phyloP scores from a whole-genome alignment of 176 grass and related monocot genomes.

The Zoysia japonica region DNA sequence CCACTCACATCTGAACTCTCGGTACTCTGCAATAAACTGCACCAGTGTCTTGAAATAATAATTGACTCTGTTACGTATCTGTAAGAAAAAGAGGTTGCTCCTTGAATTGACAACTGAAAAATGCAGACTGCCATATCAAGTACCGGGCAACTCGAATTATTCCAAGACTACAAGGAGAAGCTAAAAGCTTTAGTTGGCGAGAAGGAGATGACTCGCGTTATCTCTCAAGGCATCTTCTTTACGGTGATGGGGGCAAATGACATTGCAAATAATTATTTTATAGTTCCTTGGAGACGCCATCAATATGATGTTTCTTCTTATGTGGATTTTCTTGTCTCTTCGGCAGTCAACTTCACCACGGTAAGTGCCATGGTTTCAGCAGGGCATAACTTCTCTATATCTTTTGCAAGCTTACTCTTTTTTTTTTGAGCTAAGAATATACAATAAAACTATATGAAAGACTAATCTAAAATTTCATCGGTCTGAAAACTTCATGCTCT shows the following conservation, averaged over 20 bases:
- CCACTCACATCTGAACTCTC: slow-evolving; percentile 38
- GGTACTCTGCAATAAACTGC: slow-evolving; percentile 14
- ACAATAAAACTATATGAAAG: neutral
- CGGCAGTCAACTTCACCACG: slow-evolving; percentile 44
- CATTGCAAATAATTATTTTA: slow-evolving; percentile 58
- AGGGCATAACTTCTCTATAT: neutral
- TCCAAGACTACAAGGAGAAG: slow-evolving; percentile 57
- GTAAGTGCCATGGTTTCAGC: slow-evolving; percentile 13
- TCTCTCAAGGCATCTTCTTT: slow-evolving; percentile 44
- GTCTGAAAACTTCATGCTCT: neutral
- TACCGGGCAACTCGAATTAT: slow-evolving; percentile 48
- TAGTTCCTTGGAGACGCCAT: slow-evolving; percentile 19
- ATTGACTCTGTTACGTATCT: neutral
- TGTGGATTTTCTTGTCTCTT: slow-evolving; percentile 41
- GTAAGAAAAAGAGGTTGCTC: no score
- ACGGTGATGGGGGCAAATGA: slow-evolving; percentile 54
- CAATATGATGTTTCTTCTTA: slow-evolving; percentile 56
- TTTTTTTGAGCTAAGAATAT: neutral
- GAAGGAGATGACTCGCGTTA: slow-evolving; percentile 21
- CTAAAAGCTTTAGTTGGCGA: slow-evolving; percentile 48
- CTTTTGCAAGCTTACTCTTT: neutral
- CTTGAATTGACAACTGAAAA: neutral
- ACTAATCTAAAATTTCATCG: neutral
- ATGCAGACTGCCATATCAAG: slow-evolving; percentile 50
- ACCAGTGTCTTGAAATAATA: neutral